Percentiles rank a stretch among this genome's conserved stretches.
phyloP scores from a whole-genome alignment of 2,329 filamentous ascomycete species.

The Fusarium brevicatenulatum region DNA sequence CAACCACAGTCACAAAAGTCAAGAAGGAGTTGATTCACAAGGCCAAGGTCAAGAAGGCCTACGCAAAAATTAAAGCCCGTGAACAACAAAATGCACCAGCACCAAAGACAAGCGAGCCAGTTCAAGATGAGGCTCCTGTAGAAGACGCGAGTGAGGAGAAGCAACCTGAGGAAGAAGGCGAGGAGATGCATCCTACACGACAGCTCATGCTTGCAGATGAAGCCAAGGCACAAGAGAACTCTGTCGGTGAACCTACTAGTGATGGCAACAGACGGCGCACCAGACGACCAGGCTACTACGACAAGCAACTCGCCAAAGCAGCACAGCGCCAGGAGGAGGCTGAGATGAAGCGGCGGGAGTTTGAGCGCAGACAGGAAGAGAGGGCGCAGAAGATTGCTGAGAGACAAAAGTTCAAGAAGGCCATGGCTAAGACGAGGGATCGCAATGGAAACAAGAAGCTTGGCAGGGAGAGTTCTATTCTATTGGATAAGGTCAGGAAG shows the following conservation, averaged over 20 bases:
- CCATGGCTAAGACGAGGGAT: slow-evolving; percentile 79
- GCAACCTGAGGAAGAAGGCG: slow-evolving; percentile 29
- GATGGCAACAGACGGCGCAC: slow-evolving; percentile 51
- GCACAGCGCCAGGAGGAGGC: slow-evolving; percentile 55
- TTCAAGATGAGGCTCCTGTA: slow-evolving; percentile 24
- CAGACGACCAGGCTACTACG: slow-evolving; percentile 66
- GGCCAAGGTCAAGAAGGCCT: slow-evolving; percentile 92
- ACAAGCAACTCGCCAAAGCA: slow-evolving; percentile 67
- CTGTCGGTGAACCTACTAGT: slow-evolving; percentile 29
- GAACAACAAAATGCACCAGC: slow-evolving; percentile 47
- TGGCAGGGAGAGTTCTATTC: slow-evolving; percentile 79
- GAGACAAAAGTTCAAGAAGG: slow-evolving; percentile 70
- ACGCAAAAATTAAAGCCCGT: slow-evolving; percentile 81
- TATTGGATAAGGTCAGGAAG: slow-evolving; percentile 81
- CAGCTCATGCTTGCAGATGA: slow-evolving; percentile 55
- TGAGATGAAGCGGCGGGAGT: slow-evolving; percentile 56
- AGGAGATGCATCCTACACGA: slow-evolving; percentile 51
- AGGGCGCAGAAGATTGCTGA: slow-evolving; percentile 72
- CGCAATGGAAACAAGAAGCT: slow-evolving; percentile 81
- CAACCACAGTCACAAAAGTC: slow-evolving; percentile 78
- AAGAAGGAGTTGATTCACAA: slow-evolving; percentile 90
- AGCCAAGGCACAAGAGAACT: slow-evolving; percentile 49
- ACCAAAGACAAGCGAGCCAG: slow-evolving; percentile 26
- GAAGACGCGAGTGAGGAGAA: slow-evolving; percentile 25
- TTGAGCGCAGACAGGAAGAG: slow-evolving; percentile 65